A percentile compares a stretch with the other conserved stretches of the same genome.
Conservation (phyloP, 495 filamentous ascomycete genomes). For the Hypoxylon intermedium region DNA sequence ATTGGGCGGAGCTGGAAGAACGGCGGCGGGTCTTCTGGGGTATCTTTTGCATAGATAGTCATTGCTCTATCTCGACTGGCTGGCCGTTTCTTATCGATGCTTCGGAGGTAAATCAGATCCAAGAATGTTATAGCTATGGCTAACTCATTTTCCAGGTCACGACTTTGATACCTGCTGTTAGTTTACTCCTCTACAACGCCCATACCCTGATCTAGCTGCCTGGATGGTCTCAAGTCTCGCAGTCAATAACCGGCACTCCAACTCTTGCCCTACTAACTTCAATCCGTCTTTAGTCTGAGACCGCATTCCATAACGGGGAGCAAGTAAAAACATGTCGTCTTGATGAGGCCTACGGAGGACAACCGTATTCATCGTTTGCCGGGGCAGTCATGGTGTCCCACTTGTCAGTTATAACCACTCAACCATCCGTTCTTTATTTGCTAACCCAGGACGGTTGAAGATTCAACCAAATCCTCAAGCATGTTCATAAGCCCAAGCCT, state of each 20-base stretch:
- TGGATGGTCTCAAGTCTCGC: not conserved
- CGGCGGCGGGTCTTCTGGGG: slow-evolving; percentile 61
- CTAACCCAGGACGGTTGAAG: slow-evolving; percentile 22
- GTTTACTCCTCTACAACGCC: not conserved
- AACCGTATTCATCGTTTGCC: slow-evolving; percentile 49
- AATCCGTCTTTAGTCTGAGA: slow-evolving; percentile 43
- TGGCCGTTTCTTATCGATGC: slow-evolving; percentile 56
- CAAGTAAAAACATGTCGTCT: slow-evolving; percentile 46
- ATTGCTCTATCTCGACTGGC: slow-evolving; percentile 54
- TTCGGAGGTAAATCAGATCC: slow-evolving; percentile 41
- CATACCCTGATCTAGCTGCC: not conserved
- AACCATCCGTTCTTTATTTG: not conserved
- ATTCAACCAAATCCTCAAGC: slow-evolving; percentile 51
- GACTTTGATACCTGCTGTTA: slow-evolving; percentile 51
- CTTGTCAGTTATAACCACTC: slow-evolving; percentile 25
- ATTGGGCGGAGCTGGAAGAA: slow-evolving; percentile 61
- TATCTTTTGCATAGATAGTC: slow-evolving; percentile 58
- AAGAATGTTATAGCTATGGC: not conserved
- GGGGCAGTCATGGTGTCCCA: slow-evolving; percentile 49
- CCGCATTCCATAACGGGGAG: slow-evolving; percentile 46
- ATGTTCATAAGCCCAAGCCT: slow-evolving; percentile 49
- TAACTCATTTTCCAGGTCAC: slow-evolving; percentile 45
- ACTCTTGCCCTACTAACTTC: slow-evolving; percentile 16
- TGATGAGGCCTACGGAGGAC: slow-evolving; percentile 47
- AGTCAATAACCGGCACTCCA: not conserved